Conservation (phyloP, 1,284 basidiomycete species). For the Puccinia horiana region DNA sequence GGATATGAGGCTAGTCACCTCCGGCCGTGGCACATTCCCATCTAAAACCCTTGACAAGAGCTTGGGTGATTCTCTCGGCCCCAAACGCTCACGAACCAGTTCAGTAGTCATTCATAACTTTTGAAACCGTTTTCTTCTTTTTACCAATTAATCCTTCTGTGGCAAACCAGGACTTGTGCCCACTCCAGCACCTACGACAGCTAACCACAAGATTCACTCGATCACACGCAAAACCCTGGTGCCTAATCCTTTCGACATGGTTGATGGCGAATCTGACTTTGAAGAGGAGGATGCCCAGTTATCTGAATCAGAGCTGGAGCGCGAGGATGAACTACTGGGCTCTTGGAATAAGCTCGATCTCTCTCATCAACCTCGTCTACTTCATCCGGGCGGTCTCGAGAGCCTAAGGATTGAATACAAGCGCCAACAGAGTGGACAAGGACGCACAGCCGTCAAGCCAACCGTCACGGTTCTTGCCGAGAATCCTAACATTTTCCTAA, state of each 20-base stretch:
- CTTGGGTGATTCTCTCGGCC: neutral
- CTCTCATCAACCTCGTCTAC: conserved; percentile 8
- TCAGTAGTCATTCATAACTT: neutral
- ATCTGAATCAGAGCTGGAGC: conserved; percentile 5
- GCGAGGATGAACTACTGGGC: conserved; percentile 16
- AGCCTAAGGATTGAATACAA: neutral
- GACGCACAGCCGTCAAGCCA: conserved; percentile 10
- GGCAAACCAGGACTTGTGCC: neutral
- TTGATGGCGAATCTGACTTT: neutral
- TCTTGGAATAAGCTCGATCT: conserved; percentile 8
- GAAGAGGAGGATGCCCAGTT: neutral
- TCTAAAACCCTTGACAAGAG: neutral
- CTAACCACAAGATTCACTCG: conserved; percentile 12
- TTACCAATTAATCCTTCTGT: no score
- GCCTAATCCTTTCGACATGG: neutral
- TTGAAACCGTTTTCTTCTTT: neutral
- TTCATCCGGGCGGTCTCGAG: conserved; percentile 2
- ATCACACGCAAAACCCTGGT: conserved; percentile 24
- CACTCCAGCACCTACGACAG: neutral
- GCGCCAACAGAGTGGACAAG: neutral
- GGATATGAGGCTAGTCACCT: conserved; percentile 65
- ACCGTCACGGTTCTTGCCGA: conserved; percentile 16
- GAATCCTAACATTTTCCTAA: conserved; percentile 16
- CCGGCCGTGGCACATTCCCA: neutral
- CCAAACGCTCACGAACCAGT: neutral